Base-by-base conservation (phyloP, 2,329 filamentous ascomycete species). In the Calonectria pseudoreteaudii region DNA sequence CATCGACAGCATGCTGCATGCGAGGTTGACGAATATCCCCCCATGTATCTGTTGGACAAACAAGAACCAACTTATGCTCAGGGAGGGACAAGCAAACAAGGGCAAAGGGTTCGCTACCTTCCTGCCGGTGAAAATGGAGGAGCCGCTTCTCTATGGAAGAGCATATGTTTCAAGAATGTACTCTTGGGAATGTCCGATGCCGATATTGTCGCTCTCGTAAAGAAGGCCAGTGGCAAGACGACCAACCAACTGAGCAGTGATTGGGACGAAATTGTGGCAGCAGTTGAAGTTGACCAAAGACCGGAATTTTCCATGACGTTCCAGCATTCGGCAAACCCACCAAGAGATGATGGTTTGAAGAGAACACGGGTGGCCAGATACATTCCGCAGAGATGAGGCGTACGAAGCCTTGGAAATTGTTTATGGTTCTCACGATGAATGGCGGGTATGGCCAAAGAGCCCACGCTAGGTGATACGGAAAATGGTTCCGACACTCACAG, bases 311-410 rank as follows among this genome's bases (percentile, higher is more conserved):
- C 50, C 28, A 53, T 53, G 50, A 53, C 50, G 18, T 53, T 31
- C 31, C 28, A 53, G 50, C 50, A 53, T 31, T 26, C 11, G 14
- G 50, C 50, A 18, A 53, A 31, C 26, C 50, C 50, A 53, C 50
- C 28, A 20, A 53, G 26, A 20, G 50, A 53, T 18, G 50, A 26
- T 16, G 50, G 26, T 31, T 16, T 53, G 50, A 66, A 77, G 79
- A 13, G 75, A 79, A 34, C 77, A 85, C 65, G 80, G 82, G 26
- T 84, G 82, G 83, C 83, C 82, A 10, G 69, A 82, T 50, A 66
- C 79, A 36, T 85, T 83, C 72, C 77, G 76, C 36, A 83, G 80
- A 74, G 69, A 76, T 52, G 81, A 83, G 50, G 75, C 75, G 18
- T 9, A 23, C 18, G 30, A n/a, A 10, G 52, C 16, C 1, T 20